Evolutionary conservation across 2,329 filamentous ascomycete species (phyloP), one percentile per base, ranked within the genome.

Genomic region (Lomentospora prolificans): DNA sequence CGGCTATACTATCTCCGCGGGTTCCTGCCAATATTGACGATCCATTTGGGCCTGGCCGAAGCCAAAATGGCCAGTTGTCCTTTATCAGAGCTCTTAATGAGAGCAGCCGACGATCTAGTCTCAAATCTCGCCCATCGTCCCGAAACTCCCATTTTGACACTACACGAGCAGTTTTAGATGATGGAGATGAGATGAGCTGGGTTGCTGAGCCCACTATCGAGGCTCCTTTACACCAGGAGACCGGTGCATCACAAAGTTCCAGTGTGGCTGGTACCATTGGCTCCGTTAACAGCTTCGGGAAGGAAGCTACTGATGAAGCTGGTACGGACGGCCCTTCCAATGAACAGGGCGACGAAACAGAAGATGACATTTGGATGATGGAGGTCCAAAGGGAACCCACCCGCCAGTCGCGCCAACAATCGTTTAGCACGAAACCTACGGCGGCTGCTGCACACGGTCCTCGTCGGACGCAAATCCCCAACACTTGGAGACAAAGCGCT

Each of bases 281-380:
- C 5, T 57, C 61, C 3, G 36, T 57, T 17, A 39, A 41, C 22
- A 51, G 30, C 25, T 46, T 53, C 28, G 50, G 56, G 25, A 41
- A 55, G 22, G 51, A 50, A 31, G 31, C 51, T 14, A 55, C 58
- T 12, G 48, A 27, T 33, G 53, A 58, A 55, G 41, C 30, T 10
- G 28, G 31, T n/a, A 17, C 14, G 7, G 28, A 53, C 31, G 54
- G 39, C 44, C 25, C n/a, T 10, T 53, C 55, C 3, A 58, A 60
- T 8, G 58, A 55, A 14, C 53, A 57, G 6, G 60, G 56, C 9
- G 70, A 71, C 25, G 74, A 75, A n/a, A 72, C 74, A 3, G 75
- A 75, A 9, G 69, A 68, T 3, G 75, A 83, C 59, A 72, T 84
- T 9, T 84, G 80, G 79, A 79, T 78, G 30, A 62, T 81, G 24